Conservation (phyloP, 1,139 yeast genomes). For the Sugiyamaella xylanicola region DNA sequence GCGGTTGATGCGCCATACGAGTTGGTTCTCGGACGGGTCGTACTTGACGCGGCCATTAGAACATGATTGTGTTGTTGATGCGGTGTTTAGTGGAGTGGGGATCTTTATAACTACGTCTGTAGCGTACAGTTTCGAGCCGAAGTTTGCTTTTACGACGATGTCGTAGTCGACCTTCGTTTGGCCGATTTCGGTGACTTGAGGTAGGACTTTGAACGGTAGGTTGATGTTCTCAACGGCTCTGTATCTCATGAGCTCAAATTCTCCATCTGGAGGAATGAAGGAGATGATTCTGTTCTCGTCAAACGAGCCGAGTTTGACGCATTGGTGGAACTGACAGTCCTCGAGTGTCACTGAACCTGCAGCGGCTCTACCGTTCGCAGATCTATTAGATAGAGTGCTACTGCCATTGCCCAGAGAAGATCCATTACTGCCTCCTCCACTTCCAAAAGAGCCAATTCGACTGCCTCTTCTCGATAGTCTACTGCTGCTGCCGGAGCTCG, state of each 20-base stretch:
- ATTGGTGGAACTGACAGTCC: constrained; percentile 87
- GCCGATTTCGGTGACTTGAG: constrained; percentile 59
- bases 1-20: constrained; percentile 72
- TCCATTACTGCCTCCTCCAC: constrained; percentile 30
- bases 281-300: constrained; percentile 67
- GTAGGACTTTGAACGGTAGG: constrained; percentile 72
- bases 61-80: constrained; percentile 46
- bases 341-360: constrained; percentile 61
- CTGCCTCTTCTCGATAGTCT: constrained; percentile 23
- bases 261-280: constrained; percentile 89
- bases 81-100: constrained; percentile 71
- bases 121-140: constrained; percentile 63
- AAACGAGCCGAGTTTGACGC: constrained; percentile 72
- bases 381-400: not conserved
- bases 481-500: constrained; percentile 16
- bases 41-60: constrained; percentile 71
- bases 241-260: constrained; percentile 82
- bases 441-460: constrained; percentile 20
- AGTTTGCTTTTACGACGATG: constrained; percentile 63
- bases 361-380: constrained; percentile 40
- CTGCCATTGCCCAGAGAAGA: constrained; percentile 13
- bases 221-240: constrained; percentile 58
- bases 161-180: constrained; percentile 55
- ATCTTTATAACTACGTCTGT: constrained; percentile 64
- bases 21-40: constrained; percentile 63